These are phyloP conservation scores for Penicillium freii DNA, from an alignment of 2,329 filamentous ascomycete species.

Conservation along the genomic window DNA sequence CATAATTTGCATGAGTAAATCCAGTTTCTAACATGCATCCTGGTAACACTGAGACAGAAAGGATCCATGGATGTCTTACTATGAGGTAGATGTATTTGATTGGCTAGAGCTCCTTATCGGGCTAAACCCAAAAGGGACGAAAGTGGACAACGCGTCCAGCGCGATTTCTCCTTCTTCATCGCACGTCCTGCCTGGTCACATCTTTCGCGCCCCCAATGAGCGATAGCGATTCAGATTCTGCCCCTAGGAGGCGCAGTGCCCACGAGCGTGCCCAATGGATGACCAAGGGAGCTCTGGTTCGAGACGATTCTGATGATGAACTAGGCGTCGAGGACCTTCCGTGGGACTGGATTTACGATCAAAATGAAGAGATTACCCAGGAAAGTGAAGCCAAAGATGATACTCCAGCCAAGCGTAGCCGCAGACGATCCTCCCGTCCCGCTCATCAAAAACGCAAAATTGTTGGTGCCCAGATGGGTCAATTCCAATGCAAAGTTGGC, in stretches of 20 bases:
- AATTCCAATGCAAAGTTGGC: constrained; percentile 75
- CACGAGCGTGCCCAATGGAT: constrained; percentile 50
- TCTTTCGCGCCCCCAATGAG: constrained; percentile 3
- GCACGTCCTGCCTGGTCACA: not conserved
- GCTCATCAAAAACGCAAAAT: constrained; percentile 53
- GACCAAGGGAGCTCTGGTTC: constrained; percentile 60
- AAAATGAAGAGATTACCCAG: constrained; percentile 24
- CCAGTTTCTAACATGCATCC: not conserved
- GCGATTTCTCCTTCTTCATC: constrained; percentile 21
- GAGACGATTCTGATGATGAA: constrained; percentile 87
- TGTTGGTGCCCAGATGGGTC: constrained; percentile 77
- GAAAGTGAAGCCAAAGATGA: constrained; percentile 13
- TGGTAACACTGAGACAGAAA: not conserved
- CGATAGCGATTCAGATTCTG: constrained; percentile 17
- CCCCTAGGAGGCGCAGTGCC: constrained; percentile 22
- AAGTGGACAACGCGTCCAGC: constrained; percentile 37
- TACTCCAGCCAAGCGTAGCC: constrained; percentile 23
- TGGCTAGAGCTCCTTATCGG: constrained; percentile 10
- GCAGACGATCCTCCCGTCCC: constrained; percentile 32
- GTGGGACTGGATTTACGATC: constrained; percentile 75
- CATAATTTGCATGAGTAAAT: no score
- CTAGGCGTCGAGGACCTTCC: constrained; percentile 68
- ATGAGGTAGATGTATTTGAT: constrained; percentile 9
- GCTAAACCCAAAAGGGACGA: constrained; percentile 29
- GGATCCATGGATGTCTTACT: no score